phyloP scores from a whole-genome alignment of 805 yeast species.

The Yamadazyma phyllophila region DNA sequence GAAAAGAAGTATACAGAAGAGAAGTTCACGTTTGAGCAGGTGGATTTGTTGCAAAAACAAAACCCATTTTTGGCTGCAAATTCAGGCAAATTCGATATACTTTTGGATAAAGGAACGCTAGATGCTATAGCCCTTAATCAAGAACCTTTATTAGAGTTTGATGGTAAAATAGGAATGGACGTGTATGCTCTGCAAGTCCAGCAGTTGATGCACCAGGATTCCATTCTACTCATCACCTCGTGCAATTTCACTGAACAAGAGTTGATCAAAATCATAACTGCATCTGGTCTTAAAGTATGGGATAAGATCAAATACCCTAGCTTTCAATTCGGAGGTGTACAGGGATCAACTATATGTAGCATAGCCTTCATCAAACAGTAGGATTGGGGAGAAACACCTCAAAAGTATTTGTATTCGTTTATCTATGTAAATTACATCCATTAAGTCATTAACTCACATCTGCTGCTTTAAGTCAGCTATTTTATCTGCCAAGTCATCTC shows the following conservation, averaged over 20 bases:
- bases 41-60: slow-evolving; percentile 58
- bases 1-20: slow-evolving; percentile 29
- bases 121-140: slow-evolving; percentile 94
- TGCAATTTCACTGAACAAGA: slow-evolving; percentile 92
- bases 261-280: slow-evolving; percentile 53
- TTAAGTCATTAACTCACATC: slow-evolving; percentile 5
- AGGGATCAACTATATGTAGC: slow-evolving; percentile 86
- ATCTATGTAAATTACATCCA: neutral
- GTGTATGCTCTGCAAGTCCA: slow-evolving; percentile 62
- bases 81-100: slow-evolving; percentile 58
- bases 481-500: slow-evolving; percentile 56
- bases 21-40: slow-evolving; percentile 56
- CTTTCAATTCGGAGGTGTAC: slow-evolving; percentile 84
- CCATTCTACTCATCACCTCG: slow-evolving; percentile 75
- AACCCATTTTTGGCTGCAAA: slow-evolving; percentile 36
- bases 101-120: slow-evolving; percentile 91
- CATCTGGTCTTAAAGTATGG: slow-evolving; percentile 55
- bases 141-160: slow-evolving; percentile 40
- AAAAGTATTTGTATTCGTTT: too few relatives aligned
- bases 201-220: slow-evolving; percentile 51
- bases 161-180: slow-evolving; percentile 48
- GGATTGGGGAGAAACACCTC: too few relatives aligned
- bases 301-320: slow-evolving; percentile 71
- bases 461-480: slow-evolving; percentile 35
- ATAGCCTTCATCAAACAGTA: slow-evolving; percentile 61